phyloP scores from a whole-genome alignment of 2,329 filamentous ascomycete species.

The Thelonectria rubi region DNA sequence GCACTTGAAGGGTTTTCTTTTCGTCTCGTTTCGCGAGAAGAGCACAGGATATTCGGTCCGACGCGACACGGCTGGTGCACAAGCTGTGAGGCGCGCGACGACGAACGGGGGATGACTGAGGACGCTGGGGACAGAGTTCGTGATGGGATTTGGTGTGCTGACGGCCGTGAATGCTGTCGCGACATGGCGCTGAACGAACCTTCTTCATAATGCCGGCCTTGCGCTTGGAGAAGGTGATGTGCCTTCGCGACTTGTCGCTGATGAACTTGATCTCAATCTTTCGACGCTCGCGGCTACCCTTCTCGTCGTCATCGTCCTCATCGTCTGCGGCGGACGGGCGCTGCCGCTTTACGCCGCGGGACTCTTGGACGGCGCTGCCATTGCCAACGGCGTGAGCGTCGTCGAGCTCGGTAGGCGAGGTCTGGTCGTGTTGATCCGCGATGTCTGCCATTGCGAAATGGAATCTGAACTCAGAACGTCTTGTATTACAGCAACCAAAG shows the following conservation, averaged over 20 bases:
- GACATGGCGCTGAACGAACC: slow-evolving; percentile 64
- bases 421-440: slow-evolving; percentile 79
- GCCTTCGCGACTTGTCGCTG: slow-evolving; percentile 97
- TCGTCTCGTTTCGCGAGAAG: not conserved
- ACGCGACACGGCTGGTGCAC: slow-evolving; percentile 12
- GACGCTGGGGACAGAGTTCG: not conserved
- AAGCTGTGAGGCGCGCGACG: slow-evolving; percentile 3
- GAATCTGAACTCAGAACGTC: slow-evolving; percentile 35
- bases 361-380: slow-evolving; percentile 73
- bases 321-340: slow-evolving; percentile 87
- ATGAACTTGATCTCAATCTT: slow-evolving; percentile 99
- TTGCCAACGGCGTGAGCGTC: slow-evolving; percentile 78
- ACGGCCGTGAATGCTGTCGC: slow-evolving; percentile 7
- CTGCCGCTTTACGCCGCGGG: slow-evolving; percentile 88
- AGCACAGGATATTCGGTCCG: not conserved
- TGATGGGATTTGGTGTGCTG: slow-evolving; percentile 2
- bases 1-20: slow-evolving; percentile 1
- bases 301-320: slow-evolving; percentile 97
- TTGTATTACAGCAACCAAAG: slow-evolving; percentile 50
- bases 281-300: slow-evolving; percentile 94
- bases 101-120: not conserved
- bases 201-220: slow-evolving; percentile 99
- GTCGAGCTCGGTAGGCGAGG: slow-evolving; percentile 77
- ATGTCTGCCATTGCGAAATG: slow-evolving; percentile 75
- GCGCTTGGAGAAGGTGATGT: slow-evolving; percentile 99